These are phyloP conservation scores for Paecilomyces sp. DNA, from an alignment of 2,329 filamentous ascomycete genomes.

Conservation along the genomic window DNA sequence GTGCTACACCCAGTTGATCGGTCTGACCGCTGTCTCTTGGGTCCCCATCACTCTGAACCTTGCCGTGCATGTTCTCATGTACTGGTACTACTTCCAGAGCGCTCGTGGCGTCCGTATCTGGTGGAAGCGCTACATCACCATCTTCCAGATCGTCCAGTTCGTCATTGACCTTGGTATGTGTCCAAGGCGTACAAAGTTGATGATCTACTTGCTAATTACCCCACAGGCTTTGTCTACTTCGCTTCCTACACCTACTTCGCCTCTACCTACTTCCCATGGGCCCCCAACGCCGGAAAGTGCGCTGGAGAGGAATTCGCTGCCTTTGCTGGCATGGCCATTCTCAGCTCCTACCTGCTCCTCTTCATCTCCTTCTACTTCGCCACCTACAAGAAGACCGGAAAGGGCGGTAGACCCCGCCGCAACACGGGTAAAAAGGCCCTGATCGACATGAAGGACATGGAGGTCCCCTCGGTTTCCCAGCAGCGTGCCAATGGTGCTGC, in stretches of 20 bases:
- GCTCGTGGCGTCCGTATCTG: constrained; percentile 91
- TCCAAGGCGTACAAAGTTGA: background rate
- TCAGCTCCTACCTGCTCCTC: constrained; percentile 91
- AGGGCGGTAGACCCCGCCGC: constrained; percentile 36
- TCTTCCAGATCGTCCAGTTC: constrained; percentile 95
- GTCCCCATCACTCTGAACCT: constrained; percentile 89
- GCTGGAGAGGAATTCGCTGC: constrained; percentile 96
- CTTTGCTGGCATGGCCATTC: constrained; percentile 81
- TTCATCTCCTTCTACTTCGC: constrained; percentile 99
- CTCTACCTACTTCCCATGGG: constrained; percentile 76
- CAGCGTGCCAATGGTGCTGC: constrained; percentile 20
- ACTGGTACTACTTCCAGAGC: constrained; percentile 99
- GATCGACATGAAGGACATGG: constrained; percentile 73
- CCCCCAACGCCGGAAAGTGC: constrained; percentile 79
- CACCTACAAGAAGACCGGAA: constrained; percentile 71
- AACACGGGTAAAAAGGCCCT: constrained; percentile 74
- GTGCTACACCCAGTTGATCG: constrained; percentile 95
- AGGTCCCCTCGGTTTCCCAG: constrained; percentile 43
- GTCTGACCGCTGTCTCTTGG: constrained; percentile 90
- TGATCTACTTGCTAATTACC: constrained; percentile 13
- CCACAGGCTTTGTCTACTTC: constrained; percentile 91
- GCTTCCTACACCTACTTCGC: constrained; percentile 99
- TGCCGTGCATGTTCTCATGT: constrained; percentile 95
- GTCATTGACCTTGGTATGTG: constrained; percentile 85
- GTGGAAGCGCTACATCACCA: constrained; percentile 99